Evolutionary conservation across 2,329 filamentous ascomycete species (phyloP), one percentile per base, ranked within the genome.

Genomic region (Penicillium polonicum): DNA sequence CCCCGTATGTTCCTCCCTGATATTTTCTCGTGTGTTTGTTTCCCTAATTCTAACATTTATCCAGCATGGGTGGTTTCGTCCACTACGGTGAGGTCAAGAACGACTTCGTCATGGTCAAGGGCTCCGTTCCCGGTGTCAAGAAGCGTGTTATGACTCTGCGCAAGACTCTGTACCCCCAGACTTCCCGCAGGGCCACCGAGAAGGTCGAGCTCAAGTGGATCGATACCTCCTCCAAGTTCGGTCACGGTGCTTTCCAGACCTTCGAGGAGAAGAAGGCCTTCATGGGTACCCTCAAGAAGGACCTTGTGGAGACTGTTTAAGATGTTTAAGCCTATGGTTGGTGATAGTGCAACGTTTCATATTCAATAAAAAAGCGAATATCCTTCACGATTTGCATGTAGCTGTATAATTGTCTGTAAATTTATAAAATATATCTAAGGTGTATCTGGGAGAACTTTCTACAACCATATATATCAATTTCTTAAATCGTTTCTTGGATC

Each of bases 131-230:
- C 65, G 94, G 94, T 88, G 88, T 92, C 78, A 97, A 97, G 92
- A 99, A 99, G 92, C 88, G 94, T 79, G 88, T 99, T 78, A 90
- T 97, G 85, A 99, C 94, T 71, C 90, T 99, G 74, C 90, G 94
- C 81, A 99, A 97, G 87, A 95, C 93, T 70, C 94, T 99, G 87
- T 97, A 94, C 87, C 85, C 84, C 64, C 94, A 99, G 87, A 97
- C 92, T 72, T 96, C 90, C 77, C 87, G 94, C 79, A 92, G 89
- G 80, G 91, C 94, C 57, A 86, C 96, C 76, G 94, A 99, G 89
- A 97, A 99, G 91, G 90, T 97, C 80, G 91, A 93, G 77, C 90
- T 99, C 85, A 99, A 99, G 85, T 99, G 94, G 94, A 99, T 99
- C 89, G 94, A 99, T 77, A 99, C 94, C 74, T 97, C 92, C 64